Conservation (phyloP, 345 rosid genomes). For the Turritis glabra region DNA sequence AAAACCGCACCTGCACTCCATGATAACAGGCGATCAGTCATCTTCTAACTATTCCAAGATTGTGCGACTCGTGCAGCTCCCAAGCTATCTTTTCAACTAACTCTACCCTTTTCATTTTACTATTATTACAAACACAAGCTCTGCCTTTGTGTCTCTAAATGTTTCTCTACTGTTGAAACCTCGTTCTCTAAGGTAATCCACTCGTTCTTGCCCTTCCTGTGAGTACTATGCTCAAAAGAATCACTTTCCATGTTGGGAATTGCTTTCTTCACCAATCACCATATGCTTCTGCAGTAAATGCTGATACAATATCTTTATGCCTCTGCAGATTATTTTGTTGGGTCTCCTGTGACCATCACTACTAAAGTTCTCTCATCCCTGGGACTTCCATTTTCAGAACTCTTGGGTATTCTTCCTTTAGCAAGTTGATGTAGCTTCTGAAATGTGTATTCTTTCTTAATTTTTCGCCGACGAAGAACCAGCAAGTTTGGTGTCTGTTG, state of each 20-base stretch:
- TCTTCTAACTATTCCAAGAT: constrained; percentile 30
- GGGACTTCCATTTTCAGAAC: constrained; percentile 28
- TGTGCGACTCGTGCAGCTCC: constrained; percentile 48
- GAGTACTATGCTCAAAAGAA: constrained; percentile 23
- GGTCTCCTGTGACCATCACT: constrained; percentile 18
- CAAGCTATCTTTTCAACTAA: constrained; percentile 51
- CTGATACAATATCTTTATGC: constrained; percentile 22
- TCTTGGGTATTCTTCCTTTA: constrained; percentile 17
- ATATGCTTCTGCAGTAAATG: constrained; percentile 19
- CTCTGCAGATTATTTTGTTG: constrained; percentile 32
- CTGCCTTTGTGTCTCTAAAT: constrained; percentile 56
- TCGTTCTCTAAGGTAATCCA: constrained; percentile 44
- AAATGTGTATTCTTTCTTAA: constrained; percentile 43
- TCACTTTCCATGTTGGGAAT: constrained; percentile 27
- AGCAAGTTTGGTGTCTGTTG: constrained; percentile 31
- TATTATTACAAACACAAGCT: constrained; percentile 47
- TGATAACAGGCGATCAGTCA: neutral
- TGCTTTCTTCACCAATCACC: constrained; percentile 30
- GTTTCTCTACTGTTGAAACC: constrained; percentile 48
- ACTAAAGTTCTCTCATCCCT: constrained; percentile 28
- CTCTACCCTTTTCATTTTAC: constrained; percentile 44
- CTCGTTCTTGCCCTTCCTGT: constrained; percentile 20
- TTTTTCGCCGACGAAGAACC: constrained; percentile 31
- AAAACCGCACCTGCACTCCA: constrained; percentile 2
- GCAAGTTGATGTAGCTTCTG: constrained; percentile 44